Base-by-base conservation (phyloP, 208 protist species). In the Leishmania turanica region DNA sequence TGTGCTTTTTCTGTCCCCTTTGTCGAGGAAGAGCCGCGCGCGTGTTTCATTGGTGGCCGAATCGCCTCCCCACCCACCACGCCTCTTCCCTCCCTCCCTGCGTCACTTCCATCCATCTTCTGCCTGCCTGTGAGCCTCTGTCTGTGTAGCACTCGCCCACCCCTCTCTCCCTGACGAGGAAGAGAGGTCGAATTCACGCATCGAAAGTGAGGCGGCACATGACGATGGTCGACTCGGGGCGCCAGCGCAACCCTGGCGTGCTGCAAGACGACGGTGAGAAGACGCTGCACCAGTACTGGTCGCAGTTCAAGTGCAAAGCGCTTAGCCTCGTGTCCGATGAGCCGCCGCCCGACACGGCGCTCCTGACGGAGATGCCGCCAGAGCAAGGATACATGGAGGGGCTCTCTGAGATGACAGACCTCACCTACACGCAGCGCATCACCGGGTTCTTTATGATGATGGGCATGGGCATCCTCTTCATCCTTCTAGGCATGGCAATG, bases 401-500 rank as follows among this genome's bases (percentile, higher is more conserved):
- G 3, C 45, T 95, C 8, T 88, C 86, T 21, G 93, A 96, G 77
- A 92, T 97, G 86, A 84, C 91, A 3, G 77, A 92, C 37, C 85
- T 98, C n/a, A 89, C 89, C 37, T 96, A 94, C 86, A 81, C 82
- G 64, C 91, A 98, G 87, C 87, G 95, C 42, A 86, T 98, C 79
- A 76, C 87, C 8, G 93, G 90, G 31, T 98, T 98, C 77, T 87
- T 94, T n/a, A 80, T 96, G 60, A 70, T 87, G 21, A 84, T 98
- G 72, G 91, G 85, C 60, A 98, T 97, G 91, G 95, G 96, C 19
- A 64, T 97, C 42, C 80, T 96, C 3, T 97, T 96, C 80, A 90
- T 97, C 60, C 9, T 88, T 17, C 62, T 98, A 77, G 87, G 92
- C 37, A 56, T 87, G 40, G 76, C 87, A n/a, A 82, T 97, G 80